These are phyloP conservation scores for Scheffersomyces quercinus DNA, from an alignment of 1,139 yeast genomes.

Conservation along the genomic window DNA sequence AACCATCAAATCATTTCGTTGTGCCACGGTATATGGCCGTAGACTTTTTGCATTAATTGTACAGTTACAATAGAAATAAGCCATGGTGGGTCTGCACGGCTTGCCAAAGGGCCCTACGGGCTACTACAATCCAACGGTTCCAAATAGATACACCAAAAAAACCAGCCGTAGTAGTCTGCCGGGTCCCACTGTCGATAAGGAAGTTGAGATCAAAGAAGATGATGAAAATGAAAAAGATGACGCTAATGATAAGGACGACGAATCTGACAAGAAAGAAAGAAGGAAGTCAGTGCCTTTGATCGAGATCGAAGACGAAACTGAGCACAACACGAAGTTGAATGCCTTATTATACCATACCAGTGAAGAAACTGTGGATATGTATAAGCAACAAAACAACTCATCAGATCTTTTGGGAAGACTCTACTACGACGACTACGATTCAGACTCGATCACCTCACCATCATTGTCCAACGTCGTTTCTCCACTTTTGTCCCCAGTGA, in stretches of 20 bases:
- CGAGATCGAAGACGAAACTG: slow-evolving; percentile 25
- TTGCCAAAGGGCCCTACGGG: background rate
- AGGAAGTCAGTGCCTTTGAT: slow-evolving; percentile 1
- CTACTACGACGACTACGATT: slow-evolving; percentile 47
- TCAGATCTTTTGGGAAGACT: slow-evolving; percentile 46
- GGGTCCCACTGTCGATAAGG: background rate
- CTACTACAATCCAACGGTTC: background rate
- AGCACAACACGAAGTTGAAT: slow-evolving; percentile 40
- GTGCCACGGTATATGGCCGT: too few species aligned
- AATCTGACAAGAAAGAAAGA: slow-evolving; percentile 1
- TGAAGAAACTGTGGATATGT: slow-evolving; percentile 42
- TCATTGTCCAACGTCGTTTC: slow-evolving; percentile 16
- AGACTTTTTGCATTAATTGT: too few species aligned
- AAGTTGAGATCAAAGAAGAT: slow-evolving; percentile 1
- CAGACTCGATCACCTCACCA: slow-evolving; percentile 29
- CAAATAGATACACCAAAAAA: background rate
- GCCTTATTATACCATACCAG: slow-evolving; percentile 43
- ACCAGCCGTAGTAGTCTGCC: background rate
- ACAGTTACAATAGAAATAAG: background rate
- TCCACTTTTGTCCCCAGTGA: slow-evolving; percentile 18
- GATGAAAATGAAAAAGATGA: background rate
- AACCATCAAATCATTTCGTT: too few species aligned
- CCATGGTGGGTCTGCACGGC: background rate
- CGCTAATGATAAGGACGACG: background rate
- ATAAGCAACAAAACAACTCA: slow-evolving; percentile 39